Conservation (phyloP, 805 yeast genomes). For the Kodamaea lidongshanica region DNA sequence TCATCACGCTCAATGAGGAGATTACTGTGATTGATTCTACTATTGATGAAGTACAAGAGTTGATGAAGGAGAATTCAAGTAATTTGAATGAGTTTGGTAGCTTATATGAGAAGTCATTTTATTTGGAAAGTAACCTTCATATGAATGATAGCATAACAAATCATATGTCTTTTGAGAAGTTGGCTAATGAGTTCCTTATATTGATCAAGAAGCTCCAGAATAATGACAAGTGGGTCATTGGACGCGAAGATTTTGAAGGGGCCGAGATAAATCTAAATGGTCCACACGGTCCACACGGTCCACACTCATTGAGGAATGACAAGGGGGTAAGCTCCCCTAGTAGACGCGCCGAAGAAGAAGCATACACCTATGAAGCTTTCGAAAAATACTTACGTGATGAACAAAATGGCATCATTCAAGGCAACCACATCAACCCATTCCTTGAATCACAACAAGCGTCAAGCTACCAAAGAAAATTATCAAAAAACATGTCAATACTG, state of each 20-base stretch:
- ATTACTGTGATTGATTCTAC: constrained; percentile 23
- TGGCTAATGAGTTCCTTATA: constrained; percentile 23
- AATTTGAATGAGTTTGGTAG: constrained; percentile 23
- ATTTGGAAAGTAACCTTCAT: constrained; percentile 28
- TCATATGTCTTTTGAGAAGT: constrained; percentile 23
- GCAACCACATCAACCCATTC: too few species aligned
- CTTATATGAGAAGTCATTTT: constrained; percentile 26
- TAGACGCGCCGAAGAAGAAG: too few species aligned
- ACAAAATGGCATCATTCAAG: too few species aligned
- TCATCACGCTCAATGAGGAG: constrained; percentile 15
- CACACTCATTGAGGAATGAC: too few species aligned
- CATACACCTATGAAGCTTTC: too few species aligned
- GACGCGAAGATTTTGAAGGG: not conserved
- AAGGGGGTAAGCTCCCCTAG: too few species aligned
- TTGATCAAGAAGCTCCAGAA: constrained; percentile 16
- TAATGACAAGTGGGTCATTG: constrained; percentile 11
- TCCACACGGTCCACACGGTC: too few species aligned
- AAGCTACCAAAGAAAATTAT: constrained; percentile 1
- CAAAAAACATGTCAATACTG: constrained; percentile 23
- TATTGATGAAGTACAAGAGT: constrained; percentile 23
- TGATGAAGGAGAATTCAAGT: constrained; percentile 18
- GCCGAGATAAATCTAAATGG: too few species aligned
- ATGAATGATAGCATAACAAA: constrained; percentile 29
- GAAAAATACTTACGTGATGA: too few species aligned
- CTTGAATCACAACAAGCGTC: too few species aligned